Conservation (phyloP, 2,329 filamentous ascomycete genomes). For the Aspergillus sp. region DNA sequence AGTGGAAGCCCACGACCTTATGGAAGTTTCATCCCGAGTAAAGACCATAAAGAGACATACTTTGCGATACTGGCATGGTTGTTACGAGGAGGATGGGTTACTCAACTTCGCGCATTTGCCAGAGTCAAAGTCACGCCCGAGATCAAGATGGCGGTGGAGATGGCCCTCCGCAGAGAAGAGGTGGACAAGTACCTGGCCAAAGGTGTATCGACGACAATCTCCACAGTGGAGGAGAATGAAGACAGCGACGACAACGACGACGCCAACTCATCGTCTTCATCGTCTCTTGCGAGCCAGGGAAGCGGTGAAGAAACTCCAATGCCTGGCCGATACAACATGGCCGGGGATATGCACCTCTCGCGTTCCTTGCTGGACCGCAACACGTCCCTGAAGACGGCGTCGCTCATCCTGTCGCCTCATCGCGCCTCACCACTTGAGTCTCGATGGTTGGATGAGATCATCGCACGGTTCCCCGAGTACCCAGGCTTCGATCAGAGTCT, state of each 20-base stretch:
- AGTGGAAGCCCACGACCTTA: slow-evolving; percentile 78
- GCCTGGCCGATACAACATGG: slow-evolving; percentile 21
- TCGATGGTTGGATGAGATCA: slow-evolving; percentile 56
- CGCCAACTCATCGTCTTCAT: slow-evolving; percentile 33
- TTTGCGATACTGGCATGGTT: slow-evolving; percentile 92
- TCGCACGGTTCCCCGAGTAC: slow-evolving; percentile 31
- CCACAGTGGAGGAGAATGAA: slow-evolving; percentile 3
- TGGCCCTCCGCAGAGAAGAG: slow-evolving; percentile 63
- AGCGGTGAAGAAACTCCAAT: slow-evolving; percentile 35
- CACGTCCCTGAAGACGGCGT: slow-evolving; percentile 43
- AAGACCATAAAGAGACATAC: slow-evolving; percentile 81
- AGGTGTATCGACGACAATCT: slow-evolving; percentile 21
- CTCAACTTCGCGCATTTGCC: slow-evolving; percentile 84
- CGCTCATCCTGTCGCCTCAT: slow-evolving; percentile 72
- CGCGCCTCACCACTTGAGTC: slow-evolving; percentile 74
- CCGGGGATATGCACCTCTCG: slow-evolving; percentile 22
- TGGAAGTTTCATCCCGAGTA: slow-evolving; percentile 77
- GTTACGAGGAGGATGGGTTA: slow-evolving; percentile 88
- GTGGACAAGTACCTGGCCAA: slow-evolving; percentile 39
- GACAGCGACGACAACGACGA: slow-evolving; percentile 12
- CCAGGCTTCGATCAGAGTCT: slow-evolving; percentile 9
- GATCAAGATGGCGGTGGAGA: slow-evolving; percentile 74
- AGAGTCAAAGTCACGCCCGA: slow-evolving; percentile 81
- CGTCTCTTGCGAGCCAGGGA: slow-evolving; percentile 32
- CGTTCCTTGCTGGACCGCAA: slow-evolving; percentile 30